Conservation (phyloP, 2,329 filamentous ascomycete genomes). For the Colletotrichum cereale region DNA sequence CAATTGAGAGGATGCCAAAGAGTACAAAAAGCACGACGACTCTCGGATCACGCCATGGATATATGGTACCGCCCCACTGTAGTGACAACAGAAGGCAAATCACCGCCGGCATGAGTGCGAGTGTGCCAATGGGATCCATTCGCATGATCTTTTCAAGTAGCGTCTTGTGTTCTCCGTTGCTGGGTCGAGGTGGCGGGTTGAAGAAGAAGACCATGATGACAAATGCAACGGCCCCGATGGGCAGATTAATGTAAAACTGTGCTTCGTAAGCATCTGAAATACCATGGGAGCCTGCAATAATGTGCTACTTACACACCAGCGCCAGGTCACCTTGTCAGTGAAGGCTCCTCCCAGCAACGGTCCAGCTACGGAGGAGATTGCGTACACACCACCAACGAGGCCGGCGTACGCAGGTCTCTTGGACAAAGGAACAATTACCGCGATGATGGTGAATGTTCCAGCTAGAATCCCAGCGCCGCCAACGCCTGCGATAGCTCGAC, state of each 20-base stretch:
- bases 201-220: conserved; percentile 48
- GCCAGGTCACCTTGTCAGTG: conserved; percentile 47
- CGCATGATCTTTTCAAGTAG: conserved; percentile 38
- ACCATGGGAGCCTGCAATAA: background rate
- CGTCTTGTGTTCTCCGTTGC: background rate
- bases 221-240: conserved; percentile 43
- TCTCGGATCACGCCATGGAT: conserved; percentile 48
- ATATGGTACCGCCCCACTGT: conserved; percentile 55
- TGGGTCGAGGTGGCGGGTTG: conserved; percentile 10
- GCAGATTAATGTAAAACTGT: conserved; percentile 47
- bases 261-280: background rate
- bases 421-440: conserved; percentile 49
- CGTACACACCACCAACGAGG: conserved; percentile 53
- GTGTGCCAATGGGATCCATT: conserved; percentile 43
- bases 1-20: conserved; percentile 46
- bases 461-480: conserved; percentile 52
- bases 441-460: conserved; percentile 54
- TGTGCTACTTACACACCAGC: conserved; percentile 45
- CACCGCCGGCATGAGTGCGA: conserved; percentile 41
- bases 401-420: conserved; percentile 53
- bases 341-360: conserved; percentile 47
- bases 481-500: conserved; percentile 52
- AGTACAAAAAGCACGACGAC: conserved; percentile 52
- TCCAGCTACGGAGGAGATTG: conserved; percentile 48
- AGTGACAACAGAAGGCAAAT: conserved; percentile 60